phyloP scores from a whole-genome alignment of 495 filamentous ascomycete species.

The Evernia prunastri region DNA sequence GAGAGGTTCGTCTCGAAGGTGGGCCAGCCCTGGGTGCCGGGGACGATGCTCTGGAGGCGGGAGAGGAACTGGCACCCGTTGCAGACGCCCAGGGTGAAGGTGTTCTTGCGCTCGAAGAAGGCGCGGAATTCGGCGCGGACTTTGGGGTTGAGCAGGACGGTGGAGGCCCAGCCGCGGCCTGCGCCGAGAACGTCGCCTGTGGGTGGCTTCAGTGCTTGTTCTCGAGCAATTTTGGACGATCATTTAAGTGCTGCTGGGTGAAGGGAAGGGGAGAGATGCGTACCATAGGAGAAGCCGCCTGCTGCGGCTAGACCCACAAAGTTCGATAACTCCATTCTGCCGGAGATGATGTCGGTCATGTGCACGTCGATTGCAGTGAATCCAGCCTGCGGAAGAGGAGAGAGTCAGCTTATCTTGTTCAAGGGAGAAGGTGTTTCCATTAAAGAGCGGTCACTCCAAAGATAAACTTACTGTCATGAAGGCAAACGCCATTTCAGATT shows the following conservation, averaged over 20 bases:
- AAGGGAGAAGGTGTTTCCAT: background rate
- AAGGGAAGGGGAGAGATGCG: background rate
- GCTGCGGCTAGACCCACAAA: conserved; percentile 86
- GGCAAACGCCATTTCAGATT: conserved; percentile 95
- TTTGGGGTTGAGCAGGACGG: conserved; percentile 74
- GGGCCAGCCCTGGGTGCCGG: conserved; percentile 80
- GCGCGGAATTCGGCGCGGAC: conserved; percentile 67
- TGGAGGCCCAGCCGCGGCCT: conserved; percentile 94
- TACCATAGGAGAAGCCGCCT: conserved; percentile 87
- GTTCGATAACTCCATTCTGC: conserved; percentile 64
- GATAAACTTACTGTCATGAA: conserved; percentile 70
- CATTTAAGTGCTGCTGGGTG: no score
- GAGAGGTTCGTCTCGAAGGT: conserved; percentile 77
- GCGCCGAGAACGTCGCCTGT: conserved; percentile 84
- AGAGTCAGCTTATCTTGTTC: background rate
- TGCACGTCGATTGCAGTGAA: conserved; percentile 91
- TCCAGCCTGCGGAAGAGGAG: conserved; percentile 36
- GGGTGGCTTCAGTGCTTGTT: background rate
- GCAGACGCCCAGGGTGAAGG: conserved; percentile 91
- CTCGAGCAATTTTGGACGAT: no score
- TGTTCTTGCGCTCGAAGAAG: conserved; percentile 86
- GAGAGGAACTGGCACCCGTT: conserved; percentile 97
- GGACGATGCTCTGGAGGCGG: conserved; percentile 75
- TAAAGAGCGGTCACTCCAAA: conserved; percentile 69
- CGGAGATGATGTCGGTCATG: conserved; percentile 88